Base-by-base conservation (phyloP, 192 early-diverging fungal species). In the Podila verticillata region DNA sequence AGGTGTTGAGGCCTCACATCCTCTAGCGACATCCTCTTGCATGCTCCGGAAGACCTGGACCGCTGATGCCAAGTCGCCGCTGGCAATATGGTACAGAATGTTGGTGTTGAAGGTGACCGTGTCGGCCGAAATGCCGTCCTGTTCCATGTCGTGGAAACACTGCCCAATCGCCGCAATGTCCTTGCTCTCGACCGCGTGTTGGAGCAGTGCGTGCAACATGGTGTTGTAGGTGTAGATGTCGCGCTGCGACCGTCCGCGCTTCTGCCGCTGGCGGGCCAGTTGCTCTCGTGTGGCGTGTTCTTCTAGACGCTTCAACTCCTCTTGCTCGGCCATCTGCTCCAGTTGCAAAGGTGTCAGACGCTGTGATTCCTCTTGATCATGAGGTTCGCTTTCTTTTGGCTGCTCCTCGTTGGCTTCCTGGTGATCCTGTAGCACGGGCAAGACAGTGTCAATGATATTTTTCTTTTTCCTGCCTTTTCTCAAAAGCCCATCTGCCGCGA, bases 21-120 rank as follows among this genome's bases (percentile, higher is more conserved):
- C 31, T 19, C 7, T 29, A 61, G 59, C 59, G 4, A 39, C 58
- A 19, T 44, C 29, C 20, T 57, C 39, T 22, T 78, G 30, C 74
- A 78, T 78, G 48, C 74, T 70, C 34, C 48, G 62, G 34, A 68
- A 80, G 32, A 80, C 77, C 47, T 80, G 77, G 48, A 64, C 19
- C 3, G 77, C 77, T 13, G 77, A 47, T 8, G 59, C 22, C 15
- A 72, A 28, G n/a, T 80, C 70, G 7, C 70, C 70, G 26, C 77
- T 47, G 10, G 61, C 34, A 24, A 80, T 80, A 68, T 80, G 77
- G 29, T 80, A 80, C 6, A 80, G 36, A 20, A 80, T 80, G 57
- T 80, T 80, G 51, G 77, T 72, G 66, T 80, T 80, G 65, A 80
- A 80, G 4, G 77, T 80, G n/a, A 72, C 70, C 15, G 77, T 80